A percentile compares a stretch with the other conserved stretches of the same genome.
Conservation (phyloP, 2,329 filamentous ascomycete genomes). For the Grosmannia serpens region DNA sequence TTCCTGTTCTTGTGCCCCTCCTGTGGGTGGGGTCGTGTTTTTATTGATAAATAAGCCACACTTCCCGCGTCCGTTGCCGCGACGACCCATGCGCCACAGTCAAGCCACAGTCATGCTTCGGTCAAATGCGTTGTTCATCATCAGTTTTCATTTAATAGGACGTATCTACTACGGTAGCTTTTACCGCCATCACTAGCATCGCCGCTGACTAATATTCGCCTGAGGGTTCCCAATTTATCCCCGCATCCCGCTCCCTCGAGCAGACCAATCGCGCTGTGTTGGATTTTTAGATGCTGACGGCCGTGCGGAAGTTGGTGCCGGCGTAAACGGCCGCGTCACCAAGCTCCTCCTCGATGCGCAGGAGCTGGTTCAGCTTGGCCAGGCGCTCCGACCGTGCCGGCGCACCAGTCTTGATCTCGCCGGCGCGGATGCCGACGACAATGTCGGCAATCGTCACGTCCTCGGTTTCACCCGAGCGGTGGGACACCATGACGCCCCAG, state of each 20-base stretch:
- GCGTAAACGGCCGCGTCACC: constrained; percentile 85
- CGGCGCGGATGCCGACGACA: constrained; percentile 87
- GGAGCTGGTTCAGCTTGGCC: constrained; percentile 99
- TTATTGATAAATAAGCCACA: constrained; percentile 11
- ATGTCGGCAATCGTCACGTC: constrained; percentile 99
- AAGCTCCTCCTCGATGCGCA: constrained; percentile 98
- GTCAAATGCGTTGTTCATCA: neutral
- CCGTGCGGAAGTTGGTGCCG: constrained; percentile 80
- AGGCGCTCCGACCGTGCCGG: constrained; percentile 94
- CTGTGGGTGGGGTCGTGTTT: constrained; percentile 4
- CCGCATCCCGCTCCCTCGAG: neutral
- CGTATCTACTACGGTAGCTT: neutral
- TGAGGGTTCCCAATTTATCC: neutral
- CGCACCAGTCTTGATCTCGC: constrained; percentile 98
- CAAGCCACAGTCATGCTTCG: neutral
- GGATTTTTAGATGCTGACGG: constrained; percentile 66
- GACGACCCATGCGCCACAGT: constrained; percentile 5
- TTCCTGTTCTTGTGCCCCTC: neutral
- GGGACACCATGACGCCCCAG: constrained; percentile 99
- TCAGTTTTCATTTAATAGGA: neutral
- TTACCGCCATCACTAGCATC: neutral
- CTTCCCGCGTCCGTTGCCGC: constrained; percentile 6
- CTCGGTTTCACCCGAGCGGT: constrained; percentile 98
- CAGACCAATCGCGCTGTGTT: neutral
- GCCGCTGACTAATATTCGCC: neutral